Percentiles rank a stretch among this genome's conserved stretches.
Evolutionary conservation across 768 basidiomycete genomes (phyloP).

Genomic region (Leccinum olivaceopallidum): DNA sequence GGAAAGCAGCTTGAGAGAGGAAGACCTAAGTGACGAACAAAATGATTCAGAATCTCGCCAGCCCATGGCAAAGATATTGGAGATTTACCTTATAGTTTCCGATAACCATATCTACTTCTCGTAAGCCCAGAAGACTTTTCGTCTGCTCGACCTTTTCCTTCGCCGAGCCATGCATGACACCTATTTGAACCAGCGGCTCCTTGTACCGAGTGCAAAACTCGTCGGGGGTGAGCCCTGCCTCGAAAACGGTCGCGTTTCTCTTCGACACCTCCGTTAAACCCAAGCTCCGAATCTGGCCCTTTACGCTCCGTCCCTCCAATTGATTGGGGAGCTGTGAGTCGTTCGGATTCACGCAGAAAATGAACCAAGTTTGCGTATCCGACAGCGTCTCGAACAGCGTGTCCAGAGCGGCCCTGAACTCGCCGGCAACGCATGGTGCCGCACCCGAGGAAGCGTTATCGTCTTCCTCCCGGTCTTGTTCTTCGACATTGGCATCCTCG

Average conservation of each 20-base stretch:
- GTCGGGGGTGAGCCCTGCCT: constrained; percentile 80
- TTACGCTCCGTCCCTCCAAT: constrained; percentile 87
- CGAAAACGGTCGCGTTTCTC: constrained; percentile 65
- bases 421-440: no score
- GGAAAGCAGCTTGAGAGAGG: constrained; percentile 84
- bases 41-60: constrained; percentile 7
- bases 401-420: no score
- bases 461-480: no score
- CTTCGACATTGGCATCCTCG: constrained; percentile 7
- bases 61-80: neutral
- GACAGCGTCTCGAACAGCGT: constrained; percentile 81
- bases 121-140: constrained; percentile 52
- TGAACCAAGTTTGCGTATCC: constrained; percentile 88
- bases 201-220: constrained; percentile 69
- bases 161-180: constrained; percentile 60
- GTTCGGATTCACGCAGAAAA: constrained; percentile 94
- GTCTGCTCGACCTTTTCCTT: constrained; percentile 62
- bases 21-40: constrained; percentile 62
- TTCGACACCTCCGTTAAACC: constrained; percentile 79
- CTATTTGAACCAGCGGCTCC: constrained; percentile 48
- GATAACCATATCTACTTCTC: constrained; percentile 73
- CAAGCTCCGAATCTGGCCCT: constrained; percentile 84
- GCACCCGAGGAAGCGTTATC: no score
- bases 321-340: constrained; percentile 95
- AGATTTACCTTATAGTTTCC: constrained; percentile 78